Evolutionary conservation across 129 eudicot genomes (phyloP).

Genomic region (Flaveria sonorensis): DNA sequence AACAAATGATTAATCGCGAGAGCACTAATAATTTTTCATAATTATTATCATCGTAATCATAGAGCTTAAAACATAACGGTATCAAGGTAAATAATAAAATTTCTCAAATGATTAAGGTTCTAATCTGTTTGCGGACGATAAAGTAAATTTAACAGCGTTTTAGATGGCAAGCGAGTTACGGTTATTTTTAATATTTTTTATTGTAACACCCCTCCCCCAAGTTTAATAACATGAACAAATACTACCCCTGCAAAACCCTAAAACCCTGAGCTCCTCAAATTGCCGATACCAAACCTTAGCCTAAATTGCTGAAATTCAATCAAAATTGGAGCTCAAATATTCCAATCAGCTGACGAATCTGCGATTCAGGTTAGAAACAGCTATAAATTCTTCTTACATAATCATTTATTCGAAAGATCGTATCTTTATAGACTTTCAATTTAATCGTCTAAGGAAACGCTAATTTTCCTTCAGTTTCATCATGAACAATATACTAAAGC

Average conservation of each 20-base stretch:
- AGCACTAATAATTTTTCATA: no score
- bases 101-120: no score
- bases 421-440: conserved; percentile 20
- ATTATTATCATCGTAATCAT: no score
- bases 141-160: no score
- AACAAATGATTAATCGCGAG: no score
- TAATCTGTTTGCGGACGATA: no score
- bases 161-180: no score
- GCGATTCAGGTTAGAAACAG: conserved; percentile 27
- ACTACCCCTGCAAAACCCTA: conserved; percentile 29
- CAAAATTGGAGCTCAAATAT: conserved; percentile 19
- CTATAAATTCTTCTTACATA: not conserved
- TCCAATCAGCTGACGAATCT: not conserved
- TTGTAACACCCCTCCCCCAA: not conserved
- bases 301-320: not conserved
- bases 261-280: conserved; percentile 22
- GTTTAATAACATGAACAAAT: conserved; percentile 12
- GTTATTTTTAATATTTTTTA: no score
- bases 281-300: conserved; percentile 25
- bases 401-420: conserved; percentile 4
- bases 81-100: no score
- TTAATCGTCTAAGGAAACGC: not conserved
- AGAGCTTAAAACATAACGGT: no score
- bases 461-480: conserved; percentile 8
- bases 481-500: conserved; percentile 49